Percentiles rank a stretch among this genome's conserved stretches.
These are phyloP conservation scores for Hemisphaericaspora lyxosophila DNA, from an alignment of 1,139 yeast genomes.

Conservation along the genomic window DNA sequence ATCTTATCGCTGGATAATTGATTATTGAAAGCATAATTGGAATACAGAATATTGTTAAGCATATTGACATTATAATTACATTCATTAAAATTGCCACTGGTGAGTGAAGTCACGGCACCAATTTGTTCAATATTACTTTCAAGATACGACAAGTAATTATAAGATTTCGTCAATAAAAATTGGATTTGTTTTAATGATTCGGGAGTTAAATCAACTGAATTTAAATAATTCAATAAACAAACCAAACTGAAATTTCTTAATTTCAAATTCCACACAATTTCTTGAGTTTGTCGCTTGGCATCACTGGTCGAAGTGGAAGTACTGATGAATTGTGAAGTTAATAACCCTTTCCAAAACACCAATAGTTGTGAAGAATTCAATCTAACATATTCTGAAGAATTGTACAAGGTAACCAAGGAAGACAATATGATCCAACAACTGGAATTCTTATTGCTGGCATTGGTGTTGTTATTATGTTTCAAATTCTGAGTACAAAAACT, in stretches of 20 bases:
- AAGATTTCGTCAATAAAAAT: conserved; percentile 42
- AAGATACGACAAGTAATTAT: conserved; percentile 41
- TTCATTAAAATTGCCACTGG: conserved; percentile 27
- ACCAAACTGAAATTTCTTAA: conserved; percentile 41
- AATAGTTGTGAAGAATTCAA: conserved; percentile 75
- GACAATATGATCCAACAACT: conserved; percentile 71
- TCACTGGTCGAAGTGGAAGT: conserved; percentile 19
- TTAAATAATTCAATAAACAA: conserved; percentile 43
- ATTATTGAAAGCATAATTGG: conserved; percentile 23
- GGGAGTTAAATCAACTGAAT: conserved; percentile 40
- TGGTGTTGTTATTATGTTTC: conserved; percentile 33
- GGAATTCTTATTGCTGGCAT: conserved; percentile 23
- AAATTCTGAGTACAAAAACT: conserved; percentile 51
- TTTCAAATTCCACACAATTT: conserved; percentile 38
- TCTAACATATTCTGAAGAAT: conserved; percentile 56
- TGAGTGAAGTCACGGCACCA: conserved; percentile 37
- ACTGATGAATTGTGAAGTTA: conserved; percentile 53
- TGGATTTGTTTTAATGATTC: conserved; percentile 46
- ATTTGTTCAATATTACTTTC: conserved; percentile 40
- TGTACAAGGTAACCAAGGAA: conserved; percentile 74
- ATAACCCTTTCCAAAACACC: conserved; percentile 77
- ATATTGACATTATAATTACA: conserved; percentile 32
- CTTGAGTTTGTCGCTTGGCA: conserved; percentile 27
- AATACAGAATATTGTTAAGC: conserved; percentile 32
- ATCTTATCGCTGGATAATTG: conserved; percentile 28